Conservation (phyloP, 331 rosid species). For the Pyrus hybrid region DNA sequence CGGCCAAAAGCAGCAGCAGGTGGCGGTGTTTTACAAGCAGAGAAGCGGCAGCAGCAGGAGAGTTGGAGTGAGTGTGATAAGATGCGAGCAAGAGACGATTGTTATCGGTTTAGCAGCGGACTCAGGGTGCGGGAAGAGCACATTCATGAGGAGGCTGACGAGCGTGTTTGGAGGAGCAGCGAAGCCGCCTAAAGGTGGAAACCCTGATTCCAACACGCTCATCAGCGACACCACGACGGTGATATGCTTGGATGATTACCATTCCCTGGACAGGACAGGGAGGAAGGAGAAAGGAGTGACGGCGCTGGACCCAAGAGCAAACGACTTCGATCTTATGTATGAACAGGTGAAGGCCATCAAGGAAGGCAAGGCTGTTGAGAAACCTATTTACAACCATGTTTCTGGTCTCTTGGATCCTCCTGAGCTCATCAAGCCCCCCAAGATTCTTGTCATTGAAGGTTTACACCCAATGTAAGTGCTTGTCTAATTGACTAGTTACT, state of each 20-base stretch:
- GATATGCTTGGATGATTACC: constrained; percentile 93
- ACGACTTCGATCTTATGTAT: constrained; percentile 88
- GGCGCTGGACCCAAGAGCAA: constrained; percentile 95
- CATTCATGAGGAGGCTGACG: constrained; percentile 94
- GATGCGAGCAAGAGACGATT: constrained; percentile 67
- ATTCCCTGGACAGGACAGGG: constrained; percentile 86
- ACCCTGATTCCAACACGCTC: constrained; percentile 92
- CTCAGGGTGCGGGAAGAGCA: constrained; percentile 95
- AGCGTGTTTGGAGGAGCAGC: constrained; percentile 97
- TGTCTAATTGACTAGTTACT: background rate
- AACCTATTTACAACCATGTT: constrained; percentile 91
- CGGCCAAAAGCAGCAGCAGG: constrained; percentile 58
- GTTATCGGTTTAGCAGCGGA: constrained; percentile 98
- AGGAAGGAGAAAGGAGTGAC: constrained; percentile 91
- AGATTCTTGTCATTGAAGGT: constrained; percentile 94
- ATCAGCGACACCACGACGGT: constrained; percentile 96
- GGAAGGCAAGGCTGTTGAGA: constrained; percentile 59
- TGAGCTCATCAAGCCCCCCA: constrained; percentile 87
- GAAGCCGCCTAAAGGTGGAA: constrained; percentile 94
- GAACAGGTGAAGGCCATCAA: constrained; percentile 92
- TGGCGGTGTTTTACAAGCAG: constrained; percentile 56
- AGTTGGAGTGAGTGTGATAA: constrained; percentile 32
- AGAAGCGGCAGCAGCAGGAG: constrained; percentile 24
- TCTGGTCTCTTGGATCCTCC: constrained; percentile 95
- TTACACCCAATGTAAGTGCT: constrained; percentile 88